A percentile compares a stretch with the other conserved stretches of the same genome.
Conservation (phyloP, 176 grass and related monocot genomes). For the Neostapfia colusana region DNA sequence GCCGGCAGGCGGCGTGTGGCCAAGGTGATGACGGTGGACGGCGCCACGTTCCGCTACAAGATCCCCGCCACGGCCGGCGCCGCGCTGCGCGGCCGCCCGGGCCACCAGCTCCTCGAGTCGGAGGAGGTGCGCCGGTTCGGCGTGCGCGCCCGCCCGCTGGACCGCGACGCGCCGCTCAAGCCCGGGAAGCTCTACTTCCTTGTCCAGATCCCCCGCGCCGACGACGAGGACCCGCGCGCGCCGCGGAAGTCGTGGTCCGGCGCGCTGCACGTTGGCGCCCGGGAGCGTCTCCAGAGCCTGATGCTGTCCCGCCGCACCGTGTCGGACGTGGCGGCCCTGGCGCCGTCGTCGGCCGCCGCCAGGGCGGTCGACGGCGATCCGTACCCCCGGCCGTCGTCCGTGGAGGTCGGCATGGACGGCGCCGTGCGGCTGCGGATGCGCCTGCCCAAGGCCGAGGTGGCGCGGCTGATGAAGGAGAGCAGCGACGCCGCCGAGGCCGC, state of each 20-base stretch:
- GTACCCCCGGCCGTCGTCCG: conserved; percentile 30
- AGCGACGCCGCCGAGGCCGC: conserved; percentile 70
- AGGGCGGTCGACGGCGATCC: not conserved
- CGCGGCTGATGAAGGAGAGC: conserved; percentile 92
- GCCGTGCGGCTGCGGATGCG: conserved; percentile 72
- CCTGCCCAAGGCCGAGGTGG: conserved; percentile 80
- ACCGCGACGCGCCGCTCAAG: conserved; percentile 73
- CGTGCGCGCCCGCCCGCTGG: conserved; percentile 59
- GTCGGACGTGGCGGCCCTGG: conserved; percentile 60
- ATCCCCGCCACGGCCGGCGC: conserved; percentile 42
- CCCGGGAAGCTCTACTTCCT: conserved; percentile 91
- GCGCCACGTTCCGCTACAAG: conserved; percentile 72
- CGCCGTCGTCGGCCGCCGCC: not conserved
- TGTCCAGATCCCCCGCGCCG: conserved; percentile 58
- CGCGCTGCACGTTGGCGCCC: conserved; percentile 69
- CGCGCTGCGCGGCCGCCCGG: conserved; percentile 71
- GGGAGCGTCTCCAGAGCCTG: conserved; percentile 86
- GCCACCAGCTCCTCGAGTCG: conserved; percentile 71
- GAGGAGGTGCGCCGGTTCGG: conserved; percentile 80
- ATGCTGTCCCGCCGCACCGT: conserved; percentile 81
- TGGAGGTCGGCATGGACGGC: conserved; percentile 61
- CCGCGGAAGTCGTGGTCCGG: conserved; percentile 80
- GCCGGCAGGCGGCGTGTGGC: conserved; percentile 51
- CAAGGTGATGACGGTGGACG: conserved; percentile 99
- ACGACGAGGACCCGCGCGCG: conserved; percentile 25